Conservation (phyloP, 192 early-diverging fungal genomes). For the Coemansia sp. region DNA sequence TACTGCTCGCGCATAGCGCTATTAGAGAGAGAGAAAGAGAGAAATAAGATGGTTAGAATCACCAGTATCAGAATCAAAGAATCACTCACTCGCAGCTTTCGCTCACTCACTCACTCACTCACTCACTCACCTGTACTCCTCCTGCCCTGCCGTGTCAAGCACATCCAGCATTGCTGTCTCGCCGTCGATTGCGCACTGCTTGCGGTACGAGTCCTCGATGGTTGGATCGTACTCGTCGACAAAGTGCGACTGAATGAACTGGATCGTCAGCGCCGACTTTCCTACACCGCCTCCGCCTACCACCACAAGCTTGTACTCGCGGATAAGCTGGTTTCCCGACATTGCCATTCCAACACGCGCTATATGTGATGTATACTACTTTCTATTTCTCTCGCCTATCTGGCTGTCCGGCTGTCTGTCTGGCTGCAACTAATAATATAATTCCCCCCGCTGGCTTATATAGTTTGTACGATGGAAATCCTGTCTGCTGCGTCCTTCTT, state of each 20-base stretch:
- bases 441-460: too few relatives aligned
- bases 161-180: constrained; percentile 87
- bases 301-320: constrained; percentile 77
- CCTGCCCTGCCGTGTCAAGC: constrained; percentile 95
- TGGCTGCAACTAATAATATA: too few relatives aligned
- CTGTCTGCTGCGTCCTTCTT: too few relatives aligned
- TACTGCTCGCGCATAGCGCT: constrained; percentile 94
- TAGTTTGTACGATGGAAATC: too few relatives aligned
- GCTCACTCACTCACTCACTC: constrained; percentile 11
- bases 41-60: not conserved
- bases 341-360: constrained; percentile 11
- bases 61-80: not conserved
- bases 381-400: too few relatives aligned
- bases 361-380: too few relatives aligned
- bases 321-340: constrained; percentile 55
- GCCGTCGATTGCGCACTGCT: constrained; percentile 92
- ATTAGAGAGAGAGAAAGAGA: constrained; percentile 6
- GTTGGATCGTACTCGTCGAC: constrained; percentile 95
- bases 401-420: too few relatives aligned
- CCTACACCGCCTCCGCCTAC: constrained; percentile 85
- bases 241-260: constrained; percentile 81
- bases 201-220: constrained; percentile 98
- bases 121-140: constrained; percentile 72
- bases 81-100: not conserved
- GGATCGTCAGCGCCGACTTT: constrained; percentile 82